Evolutionary conservation across 139 green algal genomes (phyloP).

Genomic region (Picochlorum costavermella): DNA sequence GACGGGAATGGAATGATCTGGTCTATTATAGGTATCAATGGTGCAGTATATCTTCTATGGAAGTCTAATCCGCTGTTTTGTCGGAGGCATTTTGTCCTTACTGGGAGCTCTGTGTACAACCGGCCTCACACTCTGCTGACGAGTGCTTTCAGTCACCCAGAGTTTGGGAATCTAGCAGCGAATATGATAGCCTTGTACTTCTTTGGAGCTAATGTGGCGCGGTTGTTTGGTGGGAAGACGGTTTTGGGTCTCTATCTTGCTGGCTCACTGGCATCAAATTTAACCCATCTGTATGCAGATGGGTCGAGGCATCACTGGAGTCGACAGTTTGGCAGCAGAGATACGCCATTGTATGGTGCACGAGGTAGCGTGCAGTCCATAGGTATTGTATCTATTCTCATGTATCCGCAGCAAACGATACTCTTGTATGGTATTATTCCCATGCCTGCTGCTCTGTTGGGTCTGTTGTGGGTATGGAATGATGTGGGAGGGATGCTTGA

Average conservation of each 20-base stretch:
- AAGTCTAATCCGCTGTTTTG: conserved; percentile 14
- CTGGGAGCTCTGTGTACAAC: conserved; percentile 23
- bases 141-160: conserved; percentile 30
- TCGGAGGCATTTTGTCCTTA: conserved; percentile 31
- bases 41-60: conserved; percentile 36
- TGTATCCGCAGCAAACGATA: conserved; percentile 39
- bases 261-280: conserved; percentile 20
- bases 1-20: conserved; percentile 24
- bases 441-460: conserved; percentile 43
- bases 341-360: conserved; percentile 23
- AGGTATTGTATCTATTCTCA: conserved; percentile 26
- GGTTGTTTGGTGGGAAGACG: conserved; percentile 26
- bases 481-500: conserved; percentile 7
- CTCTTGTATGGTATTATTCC: conserved; percentile 46
- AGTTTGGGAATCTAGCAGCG: conserved; percentile 27
- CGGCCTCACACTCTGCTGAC: conserved; percentile 39
- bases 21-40: conserved; percentile 38
- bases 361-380: conserved; percentile 39
- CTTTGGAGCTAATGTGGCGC: conserved; percentile 27
- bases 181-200: conserved; percentile 55
- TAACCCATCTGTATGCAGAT: conserved; percentile 1
- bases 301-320: too few relatives aligned
- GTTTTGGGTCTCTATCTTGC: conserved; percentile 30
- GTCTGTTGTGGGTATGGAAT: conserved; percentile 33
- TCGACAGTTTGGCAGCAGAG: neutral